Base-by-base conservation (phyloP, 495 filamentous ascomycete species). In the Tuber microsphaerosporum region DNA sequence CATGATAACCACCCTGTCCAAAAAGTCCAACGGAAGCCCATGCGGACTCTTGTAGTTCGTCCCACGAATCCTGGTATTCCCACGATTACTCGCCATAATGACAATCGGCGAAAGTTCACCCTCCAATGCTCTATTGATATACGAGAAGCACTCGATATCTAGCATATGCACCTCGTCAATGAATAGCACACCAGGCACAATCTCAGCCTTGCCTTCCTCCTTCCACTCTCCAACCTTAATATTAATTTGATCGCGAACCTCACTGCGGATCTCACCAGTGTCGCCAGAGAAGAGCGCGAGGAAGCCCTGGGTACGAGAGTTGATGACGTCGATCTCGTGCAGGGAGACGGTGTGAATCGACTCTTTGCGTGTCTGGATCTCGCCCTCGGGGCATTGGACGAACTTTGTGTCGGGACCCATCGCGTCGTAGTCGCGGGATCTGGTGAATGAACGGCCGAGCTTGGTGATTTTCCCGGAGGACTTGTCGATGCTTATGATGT, bases 141-240 rank as follows among this genome's bases (percentile, higher is more conserved):
- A 99, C 68, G 93, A 94, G 86, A 97, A 99, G 86, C 95, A 97
- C 82, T 99, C 95, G 77, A 97, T 97, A 83, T 99, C 95, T 31
- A 99, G 91, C 95, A 98, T 98, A 86, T 99, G 95, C 2, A 99
- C 94, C 85, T 99, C 95, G 81, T 99, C 95, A 80, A 99, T 97
- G 86, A 99, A 99, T 16, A 99, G 86, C 31, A 99, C 95, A 71
- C 95, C 95, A 0, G 95, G 95, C 3, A 98, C 94, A 34, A 99
- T 97, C 86, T 95, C 93, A 19, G 95, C 95, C 83, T 98, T 98
- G 84, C 96, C 96, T 84, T 98, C 95, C 84, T 98, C 96, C 83
- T 96, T 97, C 95, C 96, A 99, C 84, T 98, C 96, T 2, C 89
- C 94, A 0, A 98, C 93, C 84, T 98, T 98, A 77, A 92, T 96